Conservation (phyloP, 176 grass and related monocot species). For the Rhynchospora tenuis region DNA sequence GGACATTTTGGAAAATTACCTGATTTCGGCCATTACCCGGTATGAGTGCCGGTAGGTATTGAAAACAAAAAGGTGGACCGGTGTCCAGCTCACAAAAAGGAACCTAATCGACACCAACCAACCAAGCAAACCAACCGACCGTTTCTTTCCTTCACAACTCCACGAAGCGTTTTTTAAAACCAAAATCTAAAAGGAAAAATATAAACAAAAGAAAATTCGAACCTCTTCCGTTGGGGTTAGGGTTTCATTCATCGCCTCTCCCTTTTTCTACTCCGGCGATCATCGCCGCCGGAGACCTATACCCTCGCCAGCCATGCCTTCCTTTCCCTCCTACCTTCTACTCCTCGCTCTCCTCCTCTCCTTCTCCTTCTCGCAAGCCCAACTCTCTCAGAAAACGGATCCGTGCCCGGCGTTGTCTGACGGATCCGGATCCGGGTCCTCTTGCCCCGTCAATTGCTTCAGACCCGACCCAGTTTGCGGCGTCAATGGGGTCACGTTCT, state of each 20-base stretch:
- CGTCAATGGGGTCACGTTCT: slow-evolving; percentile 67
- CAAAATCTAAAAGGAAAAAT: background rate
- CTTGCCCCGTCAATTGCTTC: slow-evolving; percentile 72
- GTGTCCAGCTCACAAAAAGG: slow-evolving; percentile 19
- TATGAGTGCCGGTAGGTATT: too few relatives aligned
- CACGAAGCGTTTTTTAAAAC: background rate
- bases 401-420: slow-evolving; percentile 41
- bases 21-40: too few relatives aligned
- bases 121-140: slow-evolving; percentile 20
- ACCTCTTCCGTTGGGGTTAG: background rate
- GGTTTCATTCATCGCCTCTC: slow-evolving; percentile 15
- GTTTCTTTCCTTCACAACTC: background rate
- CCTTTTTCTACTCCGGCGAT: slow-evolving; percentile 22
- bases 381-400: slow-evolving; percentile 1
- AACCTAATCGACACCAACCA: slow-evolving; percentile 29
- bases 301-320: slow-evolving; percentile 36
- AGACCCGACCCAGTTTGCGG: slow-evolving; percentile 83
- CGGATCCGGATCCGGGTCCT: slow-evolving; percentile 14
- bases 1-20: too few relatives aligned
- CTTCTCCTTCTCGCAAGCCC: slow-evolving; percentile 32
- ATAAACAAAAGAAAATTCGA: background rate
- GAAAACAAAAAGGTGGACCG: slow-evolving; percentile 23
- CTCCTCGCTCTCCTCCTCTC: slow-evolving; percentile 23
- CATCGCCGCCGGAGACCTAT: slow-evolving; percentile 23
- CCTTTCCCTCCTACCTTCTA: slow-evolving; percentile 8